Evolutionary conservation across 1,284 basidiomycete genomes (phyloP).

Genomic region (Puccinia hordei): DNA sequence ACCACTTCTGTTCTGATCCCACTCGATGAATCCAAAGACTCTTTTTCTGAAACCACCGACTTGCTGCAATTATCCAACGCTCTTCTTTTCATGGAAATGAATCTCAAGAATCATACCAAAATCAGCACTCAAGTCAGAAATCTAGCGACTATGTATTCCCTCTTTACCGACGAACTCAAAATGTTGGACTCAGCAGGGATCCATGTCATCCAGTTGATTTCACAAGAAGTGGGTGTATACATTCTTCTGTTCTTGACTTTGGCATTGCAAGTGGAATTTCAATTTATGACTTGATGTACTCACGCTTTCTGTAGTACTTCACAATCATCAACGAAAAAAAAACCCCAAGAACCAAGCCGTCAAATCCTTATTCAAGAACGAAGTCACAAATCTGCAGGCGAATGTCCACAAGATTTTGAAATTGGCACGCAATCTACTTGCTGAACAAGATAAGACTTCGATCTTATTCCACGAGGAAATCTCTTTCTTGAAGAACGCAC

Average conservation of each 20-base stretch:
- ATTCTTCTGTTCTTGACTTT: not conserved
- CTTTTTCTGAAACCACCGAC: not conserved
- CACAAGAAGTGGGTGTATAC: not conserved
- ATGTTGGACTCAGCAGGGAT: not conserved
- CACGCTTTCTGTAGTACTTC: not conserved
- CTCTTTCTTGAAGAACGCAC: not conserved
- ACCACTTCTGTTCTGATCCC: not conserved
- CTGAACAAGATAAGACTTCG: conserved; percentile 16
- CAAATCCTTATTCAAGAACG: not conserved
- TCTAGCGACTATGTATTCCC: not conserved
- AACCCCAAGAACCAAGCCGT: not conserved
- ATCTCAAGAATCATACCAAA: not conserved
- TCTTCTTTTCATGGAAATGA: not conserved
- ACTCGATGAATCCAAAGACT: not conserved
- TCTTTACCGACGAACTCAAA: not conserved
- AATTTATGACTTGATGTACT: not conserved
- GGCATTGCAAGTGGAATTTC: not conserved
- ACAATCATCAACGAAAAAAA: not conserved
- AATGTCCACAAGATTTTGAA: not conserved
- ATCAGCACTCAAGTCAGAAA: conserved; percentile 18
- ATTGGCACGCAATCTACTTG: not conserved
- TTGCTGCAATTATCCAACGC: not conserved
- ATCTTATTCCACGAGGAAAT: conserved; percentile 9
- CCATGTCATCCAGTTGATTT: not conserved
- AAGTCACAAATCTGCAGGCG: not conserved